phyloP scores from a whole-genome alignment of 768 basidiomycete species.

The Lactifluus hygrophoroides region DNA sequence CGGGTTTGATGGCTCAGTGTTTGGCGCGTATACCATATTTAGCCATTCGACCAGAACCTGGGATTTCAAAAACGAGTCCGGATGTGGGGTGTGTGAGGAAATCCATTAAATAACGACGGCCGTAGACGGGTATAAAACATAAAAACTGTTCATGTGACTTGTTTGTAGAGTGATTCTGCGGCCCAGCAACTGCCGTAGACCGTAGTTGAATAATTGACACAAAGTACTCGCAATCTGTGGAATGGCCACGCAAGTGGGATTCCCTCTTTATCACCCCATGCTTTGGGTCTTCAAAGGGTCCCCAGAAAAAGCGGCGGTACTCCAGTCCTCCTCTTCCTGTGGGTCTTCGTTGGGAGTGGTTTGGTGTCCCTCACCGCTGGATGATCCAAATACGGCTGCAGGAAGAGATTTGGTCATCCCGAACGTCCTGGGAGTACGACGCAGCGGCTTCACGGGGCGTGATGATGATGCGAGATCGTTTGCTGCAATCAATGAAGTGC shows the following conservation, averaged over 20 bases:
- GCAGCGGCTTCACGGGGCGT: constrained; percentile 33
- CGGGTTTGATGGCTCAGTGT: background rate
- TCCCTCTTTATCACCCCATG: background rate
- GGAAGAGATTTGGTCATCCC: constrained; percentile 18
- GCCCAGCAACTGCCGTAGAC: background rate
- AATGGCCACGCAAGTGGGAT: background rate
- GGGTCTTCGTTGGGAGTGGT: background rate
- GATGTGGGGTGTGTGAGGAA: background rate
- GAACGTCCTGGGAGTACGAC: constrained; percentile 22
- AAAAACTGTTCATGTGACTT: background rate
- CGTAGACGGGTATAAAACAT: background rate
- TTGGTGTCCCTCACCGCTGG: background rate
- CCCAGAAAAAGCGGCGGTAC: constrained; percentile 6
- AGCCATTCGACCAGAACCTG: background rate
- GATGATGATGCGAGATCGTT: constrained; percentile 19
- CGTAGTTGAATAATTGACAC: background rate
- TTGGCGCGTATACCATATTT: constrained; percentile 4
- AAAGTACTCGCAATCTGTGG: background rate
- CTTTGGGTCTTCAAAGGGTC: background rate
- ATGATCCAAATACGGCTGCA: constrained; percentile 5
- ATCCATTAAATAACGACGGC: background rate
- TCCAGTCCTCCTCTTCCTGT: constrained; percentile 21
- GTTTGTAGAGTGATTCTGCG: background rate
- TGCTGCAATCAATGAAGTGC: constrained; percentile 4
- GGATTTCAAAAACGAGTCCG: background rate